Evolutionary conservation across 202 grass and related monocot species (phyloP).

Genomic region (Eragrostis tef): DNA sequence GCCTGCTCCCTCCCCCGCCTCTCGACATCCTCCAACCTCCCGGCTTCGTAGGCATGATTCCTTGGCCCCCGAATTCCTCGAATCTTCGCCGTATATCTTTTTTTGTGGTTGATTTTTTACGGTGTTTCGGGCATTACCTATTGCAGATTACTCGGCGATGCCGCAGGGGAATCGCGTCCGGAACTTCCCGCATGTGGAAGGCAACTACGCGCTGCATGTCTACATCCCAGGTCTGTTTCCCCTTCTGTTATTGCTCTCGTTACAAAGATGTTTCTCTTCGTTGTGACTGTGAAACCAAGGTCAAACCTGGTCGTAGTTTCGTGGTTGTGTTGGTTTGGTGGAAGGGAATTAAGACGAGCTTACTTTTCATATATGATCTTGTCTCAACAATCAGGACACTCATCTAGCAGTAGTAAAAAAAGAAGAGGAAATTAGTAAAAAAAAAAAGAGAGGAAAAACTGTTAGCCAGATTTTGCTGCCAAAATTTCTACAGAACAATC

Average conservation of each 20-base stretch:
- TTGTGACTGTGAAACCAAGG: background rate
- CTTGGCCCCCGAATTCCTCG: background rate
- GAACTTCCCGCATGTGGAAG: conserved; percentile 84
- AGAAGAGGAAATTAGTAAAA: too few relatives aligned
- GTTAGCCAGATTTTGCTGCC: background rate
- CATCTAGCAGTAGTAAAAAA: background rate
- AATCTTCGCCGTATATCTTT: background rate
- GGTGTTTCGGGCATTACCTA: background rate
- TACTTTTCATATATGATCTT: background rate
- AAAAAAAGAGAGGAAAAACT: background rate
- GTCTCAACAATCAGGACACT: background rate
- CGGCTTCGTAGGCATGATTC: conserved; percentile 63
- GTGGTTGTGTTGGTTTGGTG: background rate
- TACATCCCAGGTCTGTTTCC: conserved; percentile 71
- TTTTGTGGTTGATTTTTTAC: conserved; percentile 38
- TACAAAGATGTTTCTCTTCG: background rate
- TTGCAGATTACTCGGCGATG: conserved; percentile 71
- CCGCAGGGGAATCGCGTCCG: conserved; percentile 69
- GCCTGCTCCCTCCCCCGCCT: conserved; percentile 68
- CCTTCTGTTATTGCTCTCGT: background rate
- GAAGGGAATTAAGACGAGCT: background rate
- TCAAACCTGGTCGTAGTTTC: background rate
- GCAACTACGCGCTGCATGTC: conserved; percentile 82
- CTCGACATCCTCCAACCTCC: conserved; percentile 75
- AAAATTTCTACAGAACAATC: background rate